A percentile compares a stretch with the other conserved stretches of the same genome.
These are phyloP conservation scores for Penicillium pulvis DNA, from an alignment of 495 filamentous ascomycete species.

Conservation along the genomic window DNA sequence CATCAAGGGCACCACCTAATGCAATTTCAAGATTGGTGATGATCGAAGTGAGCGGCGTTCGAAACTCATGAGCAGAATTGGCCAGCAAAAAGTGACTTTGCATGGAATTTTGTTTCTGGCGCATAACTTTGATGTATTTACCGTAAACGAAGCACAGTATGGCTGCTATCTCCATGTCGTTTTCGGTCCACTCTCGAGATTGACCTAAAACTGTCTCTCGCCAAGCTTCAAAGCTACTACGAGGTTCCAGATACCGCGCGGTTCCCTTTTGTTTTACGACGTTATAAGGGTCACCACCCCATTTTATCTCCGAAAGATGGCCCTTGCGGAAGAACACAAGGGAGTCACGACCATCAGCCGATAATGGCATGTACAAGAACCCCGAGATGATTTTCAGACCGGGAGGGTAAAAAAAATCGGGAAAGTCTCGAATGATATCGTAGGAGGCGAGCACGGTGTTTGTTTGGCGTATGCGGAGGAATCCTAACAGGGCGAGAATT, in stretches of 20 bases:
- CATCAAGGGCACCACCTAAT: conserved; percentile 77
- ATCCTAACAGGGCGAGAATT: conserved; percentile 82
- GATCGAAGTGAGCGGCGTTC: conserved; percentile 91
- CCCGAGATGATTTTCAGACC: conserved; percentile 82
- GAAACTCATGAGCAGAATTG: conserved; percentile 93
- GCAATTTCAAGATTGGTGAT: conserved; percentile 97
- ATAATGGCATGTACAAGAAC: conserved; percentile 80
- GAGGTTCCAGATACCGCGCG: conserved; percentile 35
- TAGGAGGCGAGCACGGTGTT: conserved; percentile 79
- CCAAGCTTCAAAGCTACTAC: conserved; percentile 40
- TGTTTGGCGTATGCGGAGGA: conserved; percentile 73
- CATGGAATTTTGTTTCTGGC: conserved; percentile 83
- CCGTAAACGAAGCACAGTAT: conserved; percentile 90
- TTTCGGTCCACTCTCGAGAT: conserved; percentile 49
- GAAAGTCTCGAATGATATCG: conserved; percentile 77
- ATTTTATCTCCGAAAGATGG: conserved; percentile 77
- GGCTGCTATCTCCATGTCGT: conserved; percentile 79
- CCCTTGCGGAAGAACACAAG: conserved; percentile 90
- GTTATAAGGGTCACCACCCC: conserved; percentile 93
- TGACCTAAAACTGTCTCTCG: conserved; percentile 38
- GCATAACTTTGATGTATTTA: conserved; percentile 90
- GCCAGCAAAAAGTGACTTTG: conserved; percentile 83
- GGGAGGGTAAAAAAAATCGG: conserved; percentile 76
- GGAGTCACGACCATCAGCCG: conserved; percentile 75
- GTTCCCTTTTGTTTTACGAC: conserved; percentile 49